phyloP scores from a whole-genome alignment of 2,329 filamentous ascomycete species.

The Colletotrichum caudatum region DNA sequence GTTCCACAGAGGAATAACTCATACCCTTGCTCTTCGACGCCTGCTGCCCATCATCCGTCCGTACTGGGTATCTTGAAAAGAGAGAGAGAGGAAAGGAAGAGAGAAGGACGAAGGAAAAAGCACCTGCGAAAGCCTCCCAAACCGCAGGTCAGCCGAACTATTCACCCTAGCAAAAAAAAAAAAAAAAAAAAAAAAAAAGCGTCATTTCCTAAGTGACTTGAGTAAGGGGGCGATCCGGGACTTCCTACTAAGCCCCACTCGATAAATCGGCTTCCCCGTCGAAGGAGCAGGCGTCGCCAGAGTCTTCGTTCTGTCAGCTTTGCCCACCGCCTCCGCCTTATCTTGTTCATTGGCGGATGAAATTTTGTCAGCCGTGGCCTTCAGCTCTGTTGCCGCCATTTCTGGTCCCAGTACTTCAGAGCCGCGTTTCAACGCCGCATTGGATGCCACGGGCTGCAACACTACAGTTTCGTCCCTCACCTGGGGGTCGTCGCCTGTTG shows the following conservation, averaged over 20 bases:
- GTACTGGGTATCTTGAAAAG: conserved; percentile 25
- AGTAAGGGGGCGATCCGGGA: conserved; percentile 64
- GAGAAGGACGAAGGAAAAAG: neutral
- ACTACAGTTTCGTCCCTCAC: conserved; percentile 5
- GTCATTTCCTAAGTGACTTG: conserved; percentile 60
- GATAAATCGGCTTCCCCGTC: conserved; percentile 56
- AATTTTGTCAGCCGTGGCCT: neutral
- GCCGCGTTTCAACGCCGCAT: conserved; percentile 15
- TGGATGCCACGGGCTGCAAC: conserved; percentile 29
- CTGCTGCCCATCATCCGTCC: conserved; percentile 8
- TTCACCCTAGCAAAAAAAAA: neutral
- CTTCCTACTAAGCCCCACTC: conserved; percentile 65
- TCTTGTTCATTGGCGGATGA: conserved; percentile 17
- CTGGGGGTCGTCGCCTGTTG: neutral
- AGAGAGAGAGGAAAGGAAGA: neutral
- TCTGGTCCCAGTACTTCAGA: conserved; percentile 18
- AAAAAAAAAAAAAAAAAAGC: neutral
- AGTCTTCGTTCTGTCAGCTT: conserved; percentile 37
- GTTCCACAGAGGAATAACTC: neutral
- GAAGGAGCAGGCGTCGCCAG: conserved; percentile 35
- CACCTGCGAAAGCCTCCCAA: neutral
- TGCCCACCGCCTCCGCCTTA: conserved; percentile 36
- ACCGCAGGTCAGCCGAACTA: neutral
- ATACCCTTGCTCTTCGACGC: conserved; percentile 1
- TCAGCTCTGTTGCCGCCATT: conserved; percentile 14